Base-by-base conservation (phyloP, 768 basidiomycete genomes). In the Mycena rebaudengoi region DNA sequence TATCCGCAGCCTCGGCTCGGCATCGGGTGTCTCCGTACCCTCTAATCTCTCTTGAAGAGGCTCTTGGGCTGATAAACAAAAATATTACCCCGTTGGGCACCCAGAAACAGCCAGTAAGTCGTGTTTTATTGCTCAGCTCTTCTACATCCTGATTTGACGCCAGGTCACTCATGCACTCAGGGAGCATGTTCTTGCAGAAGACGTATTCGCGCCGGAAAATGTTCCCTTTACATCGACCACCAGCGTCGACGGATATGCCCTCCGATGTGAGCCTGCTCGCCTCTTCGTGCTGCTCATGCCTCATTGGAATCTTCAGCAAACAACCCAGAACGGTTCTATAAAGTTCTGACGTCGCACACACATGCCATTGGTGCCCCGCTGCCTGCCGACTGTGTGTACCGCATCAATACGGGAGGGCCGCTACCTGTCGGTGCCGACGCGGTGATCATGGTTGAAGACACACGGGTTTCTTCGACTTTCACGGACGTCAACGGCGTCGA, bases 361-460 rank as follows among this genome's bases (percentile, higher is more conserved):
- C 88, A 89, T 23, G 62, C 73, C 0, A 79, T 87, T 10, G 71
- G 78, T 20, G 75, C 86, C 37, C 74, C 81, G 13, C 71, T 91
- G 4, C 85, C 87, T 2, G 61, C 70, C 1, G 85, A 83, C 6
- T 75, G 76, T 18, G 82, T 93, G 35, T 92, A 87, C 73, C 89
- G 95, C 43, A 86, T 97, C 74, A 96, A 95, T 76, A 97, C 95
- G 0, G 95, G 95, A 7, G 91, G 86, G 0, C 91, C 93, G 0
- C 78, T 97, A 3, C 95, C 95, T 2, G 73, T 76, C 0, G 94
- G 91, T 5, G 75, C 90, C 7, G 90, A 96, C 71, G 79, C 92
- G 0, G 89, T 95, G 3, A 89, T 97, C 74, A 96, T 96, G 94
- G 95, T 97, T 20, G 95, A 97, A 76, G 95, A 96, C 73, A 96